Base-by-base conservation (phyloP, 2,329 filamentous ascomycete species). In the Trichophyton verrucosum region DNA sequence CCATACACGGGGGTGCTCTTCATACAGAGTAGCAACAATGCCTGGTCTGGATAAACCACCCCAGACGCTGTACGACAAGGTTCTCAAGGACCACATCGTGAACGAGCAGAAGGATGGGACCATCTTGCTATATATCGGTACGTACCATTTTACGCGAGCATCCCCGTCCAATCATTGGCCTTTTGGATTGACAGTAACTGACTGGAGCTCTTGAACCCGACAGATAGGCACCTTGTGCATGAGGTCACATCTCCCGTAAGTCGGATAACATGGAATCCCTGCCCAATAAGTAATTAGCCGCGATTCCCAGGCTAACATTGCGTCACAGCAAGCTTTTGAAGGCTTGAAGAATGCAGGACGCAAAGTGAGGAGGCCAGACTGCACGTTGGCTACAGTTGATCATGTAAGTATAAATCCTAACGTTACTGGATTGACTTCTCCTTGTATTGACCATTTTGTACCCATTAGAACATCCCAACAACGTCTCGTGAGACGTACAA, bases 31-130 rank as follows among this genome's bases (percentile, higher is more conserved):
- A 9, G 40, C 49, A 47, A 84, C 74, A 69, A 95, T 95, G 90
- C 90, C 90, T 72, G 82, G 81, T 71, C 83, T 83, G 68, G 85
- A 87, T 67, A 80, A 81, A 74, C 82, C 80, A 66, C 89, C 89
- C 60, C 86, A 86, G 76, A 96, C 91, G 68, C 82, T 96, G 72
- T 97, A 97, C 78, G 92, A 97, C 82, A 97, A 97, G 85, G 91
- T 97, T 76, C 87, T 97, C 70, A 84, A 89, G 69, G 87, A 87
- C 78, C 94, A 99, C 75, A 87, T 97, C 70, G 91, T 99, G 72
- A 89, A 96, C 71, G 88, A 95, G 83, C 89, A 91, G 81, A 84
- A 90, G 61, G 92, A 97, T 77, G 92, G 92, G 76, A 96, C 91
- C 62, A 81, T 95, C 69, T 79, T 96, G 66, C 81, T 97, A 62